These are phyloP conservation scores for Penicillium diatomitis DNA, from an alignment of 495 filamentous ascomycete genomes.

Conservation along the genomic window DNA sequence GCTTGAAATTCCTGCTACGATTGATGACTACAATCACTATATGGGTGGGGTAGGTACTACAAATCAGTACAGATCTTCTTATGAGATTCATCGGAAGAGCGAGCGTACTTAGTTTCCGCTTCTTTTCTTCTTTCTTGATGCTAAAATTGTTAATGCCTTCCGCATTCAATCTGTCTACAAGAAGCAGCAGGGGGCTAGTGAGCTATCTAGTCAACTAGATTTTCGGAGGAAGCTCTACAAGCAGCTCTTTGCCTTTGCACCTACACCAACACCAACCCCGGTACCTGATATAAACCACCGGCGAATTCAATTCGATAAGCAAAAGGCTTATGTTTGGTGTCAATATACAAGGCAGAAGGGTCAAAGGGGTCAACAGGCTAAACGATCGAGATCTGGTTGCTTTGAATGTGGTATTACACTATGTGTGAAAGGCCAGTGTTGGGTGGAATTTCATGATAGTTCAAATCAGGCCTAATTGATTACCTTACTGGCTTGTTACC, in stretches of 20 bases:
- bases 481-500: not conserved
- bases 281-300: not conserved
- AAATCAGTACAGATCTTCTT: not conserved
- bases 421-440: not conserved
- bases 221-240: not conserved
- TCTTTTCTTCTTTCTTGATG: not conserved
- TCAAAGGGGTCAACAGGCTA: not conserved
- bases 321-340: not conserved
- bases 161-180: not conserved
- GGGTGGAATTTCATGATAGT: not conserved
- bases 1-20: not conserved
- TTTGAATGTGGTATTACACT: not conserved
- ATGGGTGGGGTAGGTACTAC: not conserved
- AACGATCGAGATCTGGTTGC: not conserved
- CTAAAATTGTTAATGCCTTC: not conserved
- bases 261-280: not conserved
- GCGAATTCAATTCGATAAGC: not conserved
- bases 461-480: not conserved
- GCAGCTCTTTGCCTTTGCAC: not conserved
- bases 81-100: not conserved
- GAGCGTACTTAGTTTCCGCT: not conserved
- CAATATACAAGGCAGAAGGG: not conserved
- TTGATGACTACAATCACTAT: not conserved
- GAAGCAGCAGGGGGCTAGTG: not conserved
- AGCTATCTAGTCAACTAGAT: not conserved